phyloP scores from a whole-genome alignment of 2,329 filamentous ascomycete genomes.

The Escovopsis weberi region DNA sequence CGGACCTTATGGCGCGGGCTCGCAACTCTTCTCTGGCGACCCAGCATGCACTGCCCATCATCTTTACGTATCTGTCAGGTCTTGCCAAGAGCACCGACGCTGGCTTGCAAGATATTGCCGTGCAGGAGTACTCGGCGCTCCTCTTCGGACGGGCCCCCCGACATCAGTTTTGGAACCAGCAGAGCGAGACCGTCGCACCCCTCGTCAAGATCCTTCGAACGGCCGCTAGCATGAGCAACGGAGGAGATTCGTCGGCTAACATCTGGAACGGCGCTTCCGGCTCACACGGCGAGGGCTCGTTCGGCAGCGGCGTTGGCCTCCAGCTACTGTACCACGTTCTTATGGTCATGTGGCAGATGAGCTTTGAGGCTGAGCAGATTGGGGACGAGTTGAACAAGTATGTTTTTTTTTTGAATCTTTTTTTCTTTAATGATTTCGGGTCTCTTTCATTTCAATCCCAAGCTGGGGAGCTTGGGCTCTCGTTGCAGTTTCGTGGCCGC shows the following conservation, averaged over 20 bases:
- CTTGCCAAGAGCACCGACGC: conserved; percentile 76
- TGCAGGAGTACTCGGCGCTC: conserved; percentile 78
- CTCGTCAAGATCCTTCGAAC: conserved; percentile 70
- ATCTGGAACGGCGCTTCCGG: conserved; percentile 42
- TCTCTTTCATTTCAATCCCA: background rate
- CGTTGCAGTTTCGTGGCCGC: background rate
- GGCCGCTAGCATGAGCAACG: conserved; percentile 57
- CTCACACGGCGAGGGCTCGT: conserved; percentile 39
- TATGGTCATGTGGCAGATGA: conserved; percentile 89
- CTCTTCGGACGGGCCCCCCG: conserved; percentile 62
- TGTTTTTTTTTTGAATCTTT: conserved; percentile 16
- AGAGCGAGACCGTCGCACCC: conserved; percentile 70
- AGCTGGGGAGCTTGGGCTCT: background rate
- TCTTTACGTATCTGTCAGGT: conserved; percentile 75
- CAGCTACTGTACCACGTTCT: conserved; percentile 91
- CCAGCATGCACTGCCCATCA: conserved; percentile 61
- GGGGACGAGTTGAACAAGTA: conserved; percentile 74
- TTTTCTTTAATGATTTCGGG: background rate
- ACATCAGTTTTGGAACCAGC: conserved; percentile 80
- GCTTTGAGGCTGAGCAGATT: conserved; percentile 69
- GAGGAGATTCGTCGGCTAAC: conserved; percentile 44
- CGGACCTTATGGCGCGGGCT: conserved; percentile 58
- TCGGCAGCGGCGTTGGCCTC: conserved; percentile 74
- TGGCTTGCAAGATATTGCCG: conserved; percentile 86
- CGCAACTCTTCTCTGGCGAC: conserved; percentile 51